These are phyloP conservation scores for Trifolium repens DNA, from an alignment of 306 rosid species.

Conservation along the genomic window DNA sequence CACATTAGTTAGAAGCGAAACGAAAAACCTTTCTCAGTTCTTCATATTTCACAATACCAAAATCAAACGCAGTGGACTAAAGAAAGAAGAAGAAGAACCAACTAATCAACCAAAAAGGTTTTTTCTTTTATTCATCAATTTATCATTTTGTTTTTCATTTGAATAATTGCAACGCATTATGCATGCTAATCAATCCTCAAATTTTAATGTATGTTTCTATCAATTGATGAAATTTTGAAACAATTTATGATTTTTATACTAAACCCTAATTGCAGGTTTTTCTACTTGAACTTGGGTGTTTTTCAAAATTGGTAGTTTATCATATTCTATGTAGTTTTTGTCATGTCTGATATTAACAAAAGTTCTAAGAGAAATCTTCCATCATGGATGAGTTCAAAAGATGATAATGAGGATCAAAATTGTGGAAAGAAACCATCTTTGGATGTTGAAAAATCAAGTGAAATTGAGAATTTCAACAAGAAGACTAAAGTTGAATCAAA, in stretches of 20 bases:
- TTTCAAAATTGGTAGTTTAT: slow-evolving; percentile 20
- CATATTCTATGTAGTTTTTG: slow-evolving; percentile 1
- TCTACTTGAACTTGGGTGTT: slow-evolving; percentile 11
- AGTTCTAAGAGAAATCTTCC: slow-evolving; percentile 68
- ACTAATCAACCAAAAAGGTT: not conserved
- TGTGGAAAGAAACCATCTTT: slow-evolving; percentile 51
- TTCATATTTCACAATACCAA: not conserved
- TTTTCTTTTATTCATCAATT: not conserved
- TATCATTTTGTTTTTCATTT: not conserved
- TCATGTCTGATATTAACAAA: slow-evolving; percentile 58
- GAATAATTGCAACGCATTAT: not conserved
- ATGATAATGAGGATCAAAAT: slow-evolving; percentile 43
- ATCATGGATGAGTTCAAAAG: slow-evolving; percentile 65
- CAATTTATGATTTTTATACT: slow-evolving; percentile 17
- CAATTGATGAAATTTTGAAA: not conserved
- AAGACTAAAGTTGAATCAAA: slow-evolving; percentile 40
- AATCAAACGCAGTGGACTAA: slow-evolving; percentile 1
- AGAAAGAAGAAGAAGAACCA: slow-evolving; percentile 24
- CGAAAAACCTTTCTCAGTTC: not conserved
- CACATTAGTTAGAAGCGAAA: not conserved
- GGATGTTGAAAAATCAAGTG: slow-evolving; percentile 44
- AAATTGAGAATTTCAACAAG: slow-evolving; percentile 45
- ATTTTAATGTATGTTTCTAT: not conserved
- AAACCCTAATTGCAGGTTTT: slow-evolving; percentile 25
- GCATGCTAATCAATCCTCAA: not conserved